Conservation (phyloP, 2,329 filamentous ascomycete genomes). For the Exophiala dermatitidis region DNA sequence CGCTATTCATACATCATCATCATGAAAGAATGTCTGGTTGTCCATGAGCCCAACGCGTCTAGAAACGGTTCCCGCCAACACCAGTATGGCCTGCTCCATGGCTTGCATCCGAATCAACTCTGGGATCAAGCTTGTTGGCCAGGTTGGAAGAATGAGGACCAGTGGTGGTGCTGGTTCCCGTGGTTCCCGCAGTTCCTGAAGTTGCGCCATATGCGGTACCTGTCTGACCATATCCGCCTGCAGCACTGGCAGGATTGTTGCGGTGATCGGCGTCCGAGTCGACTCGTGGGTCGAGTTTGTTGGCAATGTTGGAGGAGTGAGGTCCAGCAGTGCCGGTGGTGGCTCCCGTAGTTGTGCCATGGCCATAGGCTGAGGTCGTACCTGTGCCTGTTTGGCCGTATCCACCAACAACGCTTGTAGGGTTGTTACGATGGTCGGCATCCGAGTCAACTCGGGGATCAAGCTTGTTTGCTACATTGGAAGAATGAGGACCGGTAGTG, state of each 20-base stretch:
- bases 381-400: conserved; percentile 12
- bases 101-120: conserved; percentile 29
- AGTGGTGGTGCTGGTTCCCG: conserved; percentile 25
- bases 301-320: conserved; percentile 37
- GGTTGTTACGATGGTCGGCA: conserved; percentile 19
- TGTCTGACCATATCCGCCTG: conserved; percentile 15
- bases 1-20: background rate
- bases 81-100: background rate
- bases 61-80: too few relatives aligned
- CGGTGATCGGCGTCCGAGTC: conserved; percentile 29
- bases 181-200: background rate
- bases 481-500: conserved; percentile 33
- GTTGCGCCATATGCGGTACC: conserved; percentile 7
- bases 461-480: conserved; percentile 36
- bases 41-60: too few relatives aligned
- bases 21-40: background rate
- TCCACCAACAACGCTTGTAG: conserved; percentile 12
- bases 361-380: conserved; percentile 7
- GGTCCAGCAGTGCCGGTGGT: conserved; percentile 31
- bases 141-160: conserved; percentile 35
- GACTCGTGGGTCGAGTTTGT: conserved; percentile 34
- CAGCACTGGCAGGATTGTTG: conserved; percentile 9
- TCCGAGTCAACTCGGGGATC: conserved; percentile 37
- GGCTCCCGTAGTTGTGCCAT: conserved; percentile 7
- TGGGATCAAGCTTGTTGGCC: conserved; percentile 38